Evolutionary conservation across 345 rosid species (phyloP).

Genomic region (Atalantia buxifolia): DNA sequence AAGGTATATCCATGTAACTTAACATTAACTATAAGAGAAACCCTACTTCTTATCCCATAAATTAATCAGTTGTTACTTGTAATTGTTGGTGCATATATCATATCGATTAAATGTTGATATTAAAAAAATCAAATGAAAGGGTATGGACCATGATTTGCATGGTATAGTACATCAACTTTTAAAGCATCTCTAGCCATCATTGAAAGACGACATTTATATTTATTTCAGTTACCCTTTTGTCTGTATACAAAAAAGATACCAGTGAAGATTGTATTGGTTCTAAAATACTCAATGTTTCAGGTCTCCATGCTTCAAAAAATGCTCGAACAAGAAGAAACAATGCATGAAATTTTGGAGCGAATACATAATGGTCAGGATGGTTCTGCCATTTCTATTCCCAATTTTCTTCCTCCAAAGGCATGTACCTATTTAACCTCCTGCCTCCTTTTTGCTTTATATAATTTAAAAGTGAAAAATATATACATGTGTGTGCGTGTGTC

Average conservation of each 20-base stretch:
- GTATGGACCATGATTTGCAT: background rate
- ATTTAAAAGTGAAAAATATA: too few species aligned
- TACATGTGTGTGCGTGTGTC: too few species aligned
- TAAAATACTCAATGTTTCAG: slow-evolving; percentile 25
- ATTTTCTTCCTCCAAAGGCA: slow-evolving; percentile 84
- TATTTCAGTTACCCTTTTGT: background rate
- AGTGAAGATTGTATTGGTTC: background rate
- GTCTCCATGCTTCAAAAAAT: slow-evolving; percentile 65
- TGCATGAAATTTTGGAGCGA: slow-evolving; percentile 60
- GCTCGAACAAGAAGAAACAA: slow-evolving; percentile 78
- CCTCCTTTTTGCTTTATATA: background rate
- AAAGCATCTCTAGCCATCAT: background rate
- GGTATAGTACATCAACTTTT: background rate
- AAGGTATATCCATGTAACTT: too few species aligned
- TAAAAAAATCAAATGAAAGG: background rate
- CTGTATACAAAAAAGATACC: background rate
- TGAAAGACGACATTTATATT: background rate
- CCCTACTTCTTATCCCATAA: background rate
- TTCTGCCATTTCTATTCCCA: slow-evolving; percentile 51
- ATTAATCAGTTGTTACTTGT: background rate
- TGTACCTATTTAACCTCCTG: background rate
- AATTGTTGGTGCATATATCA: too few species aligned
- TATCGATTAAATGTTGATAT: background rate
- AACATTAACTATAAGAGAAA: background rate
- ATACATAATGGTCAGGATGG: slow-evolving; percentile 44